phyloP scores from a whole-genome alignment of 139 green algal genomes.

The Chlorella sorokiniana region DNA sequence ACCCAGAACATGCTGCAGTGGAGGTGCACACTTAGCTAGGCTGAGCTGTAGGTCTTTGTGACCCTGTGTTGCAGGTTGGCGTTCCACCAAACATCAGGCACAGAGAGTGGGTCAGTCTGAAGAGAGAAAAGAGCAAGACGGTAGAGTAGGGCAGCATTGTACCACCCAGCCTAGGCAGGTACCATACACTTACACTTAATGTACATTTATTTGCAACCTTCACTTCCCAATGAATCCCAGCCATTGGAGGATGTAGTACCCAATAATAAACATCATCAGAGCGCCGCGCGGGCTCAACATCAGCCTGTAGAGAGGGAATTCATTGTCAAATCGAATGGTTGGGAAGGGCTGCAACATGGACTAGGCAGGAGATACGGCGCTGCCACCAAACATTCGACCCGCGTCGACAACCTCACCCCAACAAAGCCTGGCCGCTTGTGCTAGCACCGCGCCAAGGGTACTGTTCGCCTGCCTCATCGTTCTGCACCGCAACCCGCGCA shows the following conservation, averaged over 20 bases:
- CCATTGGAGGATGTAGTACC: background rate
- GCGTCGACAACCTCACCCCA: background rate
- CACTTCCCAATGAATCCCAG: background rate
- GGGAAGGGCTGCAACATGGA: background rate
- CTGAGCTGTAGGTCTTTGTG: no score
- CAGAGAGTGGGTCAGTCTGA: no score
- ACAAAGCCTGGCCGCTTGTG: background rate
- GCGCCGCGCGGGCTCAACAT: background rate
- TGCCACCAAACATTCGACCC: background rate
- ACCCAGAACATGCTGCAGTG: background rate
- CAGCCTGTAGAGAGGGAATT: background rate
- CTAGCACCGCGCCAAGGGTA: conserved; percentile 4
- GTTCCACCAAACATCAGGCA: background rate
- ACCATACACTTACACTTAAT: no score
- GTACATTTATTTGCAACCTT: background rate
- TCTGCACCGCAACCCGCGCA: conserved; percentile 4
- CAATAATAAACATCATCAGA: background rate
- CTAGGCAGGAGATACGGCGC: background rate
- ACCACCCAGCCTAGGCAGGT: no score
- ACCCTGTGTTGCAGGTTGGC: no score
- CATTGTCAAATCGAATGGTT: no score
- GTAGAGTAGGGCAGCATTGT: no score
- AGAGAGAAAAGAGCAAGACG: no score
- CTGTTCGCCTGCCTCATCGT: background rate
- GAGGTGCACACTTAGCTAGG: no score